Evolutionary conservation across 345 rosid species (phyloP).

Genomic region (Barbarea vulgaris): DNA sequence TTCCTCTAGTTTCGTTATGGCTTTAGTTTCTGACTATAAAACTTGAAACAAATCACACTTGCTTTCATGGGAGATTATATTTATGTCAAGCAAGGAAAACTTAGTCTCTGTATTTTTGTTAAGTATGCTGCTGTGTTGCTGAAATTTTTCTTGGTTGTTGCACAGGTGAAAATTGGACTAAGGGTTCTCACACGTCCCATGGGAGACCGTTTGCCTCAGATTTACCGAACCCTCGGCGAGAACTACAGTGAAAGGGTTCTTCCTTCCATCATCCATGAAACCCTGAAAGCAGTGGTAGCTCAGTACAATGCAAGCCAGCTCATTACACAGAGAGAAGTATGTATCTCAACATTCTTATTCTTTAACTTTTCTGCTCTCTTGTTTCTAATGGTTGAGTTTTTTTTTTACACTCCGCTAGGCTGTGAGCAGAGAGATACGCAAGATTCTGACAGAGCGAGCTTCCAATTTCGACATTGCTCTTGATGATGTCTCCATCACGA

Average conservation of each 20-base stretch:
- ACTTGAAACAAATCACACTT: background rate
- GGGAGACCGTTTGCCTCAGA: slow-evolving; percentile 66
- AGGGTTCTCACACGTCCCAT: slow-evolving; percentile 92
- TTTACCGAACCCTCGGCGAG: slow-evolving; percentile 84
- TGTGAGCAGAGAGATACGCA: slow-evolving; percentile 81
- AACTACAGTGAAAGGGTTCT: slow-evolving; percentile 84
- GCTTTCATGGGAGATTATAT: background rate
- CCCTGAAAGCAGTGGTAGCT: slow-evolving; percentile 91
- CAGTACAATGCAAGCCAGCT: slow-evolving; percentile 97
- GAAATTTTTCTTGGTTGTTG: slow-evolving; percentile 11
- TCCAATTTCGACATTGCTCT: slow-evolving; percentile 69
- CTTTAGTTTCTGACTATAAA: background rate
- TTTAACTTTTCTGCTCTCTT: background rate
- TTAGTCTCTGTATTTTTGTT: background rate
- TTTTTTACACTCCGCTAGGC: slow-evolving; percentile 18
- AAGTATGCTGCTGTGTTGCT: background rate
- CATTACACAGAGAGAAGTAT: slow-evolving; percentile 92
- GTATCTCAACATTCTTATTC: background rate
- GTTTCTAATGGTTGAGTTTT: background rate
- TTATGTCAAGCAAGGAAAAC: background rate
- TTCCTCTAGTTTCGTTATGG: background rate
- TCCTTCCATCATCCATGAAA: slow-evolving; percentile 92
- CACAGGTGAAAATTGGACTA: slow-evolving; percentile 89
- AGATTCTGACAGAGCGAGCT: slow-evolving; percentile 83
- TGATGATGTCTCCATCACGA: slow-evolving; percentile 84